Evolutionary conservation across 306 rosid genomes (phyloP).

Genomic region (Quercus suber): DNA sequence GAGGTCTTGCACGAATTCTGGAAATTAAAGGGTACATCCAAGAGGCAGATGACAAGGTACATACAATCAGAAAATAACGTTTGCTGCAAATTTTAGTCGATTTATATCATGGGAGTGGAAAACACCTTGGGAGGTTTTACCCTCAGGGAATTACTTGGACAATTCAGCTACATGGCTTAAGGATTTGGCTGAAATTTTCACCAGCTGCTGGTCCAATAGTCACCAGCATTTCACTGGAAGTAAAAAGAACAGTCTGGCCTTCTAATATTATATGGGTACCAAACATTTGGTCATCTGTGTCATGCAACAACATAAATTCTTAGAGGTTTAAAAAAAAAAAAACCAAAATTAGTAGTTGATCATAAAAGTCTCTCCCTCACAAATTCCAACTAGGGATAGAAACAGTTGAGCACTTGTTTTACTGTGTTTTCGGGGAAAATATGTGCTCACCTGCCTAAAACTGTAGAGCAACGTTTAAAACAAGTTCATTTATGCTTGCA

Average conservation of each 20-base stretch:
- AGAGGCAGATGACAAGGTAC: constrained; percentile 77
- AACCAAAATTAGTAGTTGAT: background rate
- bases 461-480: too few species aligned
- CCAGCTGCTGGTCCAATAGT: too few species aligned
- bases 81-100: background rate
- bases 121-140: background rate
- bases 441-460: too few species aligned
- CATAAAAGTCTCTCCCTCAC: background rate
- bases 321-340: background rate
- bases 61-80: background rate
- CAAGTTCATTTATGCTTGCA: background rate
- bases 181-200: background rate
- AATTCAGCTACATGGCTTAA: background rate
- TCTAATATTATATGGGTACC: background rate
- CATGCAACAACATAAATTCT: background rate
- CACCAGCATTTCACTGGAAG: background rate
- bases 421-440: too few species aligned
- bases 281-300: too few species aligned
- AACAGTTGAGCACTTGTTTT: background rate
- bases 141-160: background rate
- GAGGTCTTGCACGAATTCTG: constrained; percentile 83
- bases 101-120: background rate
- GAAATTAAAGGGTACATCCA: constrained; percentile 65
- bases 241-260: background rate
- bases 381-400: background rate